Percentiles rank a stretch among this genome's conserved stretches.
Evolutionary conservation across 2,329 filamentous ascomycete species (phyloP).

Genomic region (Hyphodiscus sp.): DNA sequence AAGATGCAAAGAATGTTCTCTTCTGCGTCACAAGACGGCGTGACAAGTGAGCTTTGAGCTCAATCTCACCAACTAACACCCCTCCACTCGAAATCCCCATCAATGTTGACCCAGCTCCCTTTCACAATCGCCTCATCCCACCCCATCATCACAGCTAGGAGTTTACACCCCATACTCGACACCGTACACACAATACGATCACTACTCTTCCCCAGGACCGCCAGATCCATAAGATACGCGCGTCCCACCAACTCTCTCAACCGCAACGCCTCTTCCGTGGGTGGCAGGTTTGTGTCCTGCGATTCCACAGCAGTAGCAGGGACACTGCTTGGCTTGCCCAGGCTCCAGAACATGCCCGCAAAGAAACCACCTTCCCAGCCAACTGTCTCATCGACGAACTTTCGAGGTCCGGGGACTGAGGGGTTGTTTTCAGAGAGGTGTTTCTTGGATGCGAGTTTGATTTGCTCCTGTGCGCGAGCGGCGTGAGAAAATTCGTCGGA

Average conservation of each 20-base stretch:
- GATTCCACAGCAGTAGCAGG: slow-evolving; percentile 29
- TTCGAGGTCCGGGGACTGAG: slow-evolving; percentile 46
- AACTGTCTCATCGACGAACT: slow-evolving; percentile 67
- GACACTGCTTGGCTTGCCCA: slow-evolving; percentile 44
- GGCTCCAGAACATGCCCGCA: slow-evolving; percentile 71
- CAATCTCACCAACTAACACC: slow-evolving; percentile 29
- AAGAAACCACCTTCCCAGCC: slow-evolving; percentile 91
- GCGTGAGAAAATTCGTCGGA: slow-evolving; percentile 54
- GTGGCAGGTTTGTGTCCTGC: slow-evolving; percentile 29
- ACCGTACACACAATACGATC: slow-evolving; percentile 73
- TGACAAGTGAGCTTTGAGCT: no score
- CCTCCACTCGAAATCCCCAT: slow-evolving; percentile 60
- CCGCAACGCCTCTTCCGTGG: slow-evolving; percentile 46
- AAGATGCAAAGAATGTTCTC: no score
- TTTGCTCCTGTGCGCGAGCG: slow-evolving; percentile 65
- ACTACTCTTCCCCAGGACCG: slow-evolving; percentile 60
- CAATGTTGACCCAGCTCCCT: slow-evolving; percentile 71
- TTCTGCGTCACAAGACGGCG: no score
- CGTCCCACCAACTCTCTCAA: slow-evolving; percentile 69
- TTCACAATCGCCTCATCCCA: slow-evolving; percentile 62
- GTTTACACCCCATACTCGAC: slow-evolving; percentile 63
- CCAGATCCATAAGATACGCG: slow-evolving; percentile 77
- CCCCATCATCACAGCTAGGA: slow-evolving; percentile 81
- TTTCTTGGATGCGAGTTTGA: slow-evolving; percentile 64
- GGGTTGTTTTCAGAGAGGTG: slow-evolving; percentile 21